These are phyloP conservation scores for Nitzschia palea DNA, from an alignment of 108 stramenopile species.

Conservation along the genomic window DNA sequence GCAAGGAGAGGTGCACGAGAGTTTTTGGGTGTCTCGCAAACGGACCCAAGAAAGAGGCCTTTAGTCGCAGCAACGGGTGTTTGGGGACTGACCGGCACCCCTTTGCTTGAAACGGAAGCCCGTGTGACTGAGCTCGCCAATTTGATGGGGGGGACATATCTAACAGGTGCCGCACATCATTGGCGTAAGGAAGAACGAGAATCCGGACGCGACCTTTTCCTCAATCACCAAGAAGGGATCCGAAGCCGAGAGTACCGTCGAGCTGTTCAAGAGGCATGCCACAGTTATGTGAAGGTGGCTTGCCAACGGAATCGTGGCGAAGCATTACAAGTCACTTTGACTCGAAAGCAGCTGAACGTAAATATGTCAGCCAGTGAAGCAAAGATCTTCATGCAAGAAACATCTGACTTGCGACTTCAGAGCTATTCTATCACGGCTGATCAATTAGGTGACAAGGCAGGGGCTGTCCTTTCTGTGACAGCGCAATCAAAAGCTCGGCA, in stretches of 20 bases:
- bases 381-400: constrained; percentile 45
- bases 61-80: constrained; percentile 46
- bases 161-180: constrained; percentile 60
- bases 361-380: constrained; percentile 50
- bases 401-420: constrained; percentile 12
- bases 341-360: constrained; percentile 47
- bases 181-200: constrained; percentile 75
- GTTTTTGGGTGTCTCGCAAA: constrained; percentile 65
- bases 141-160: constrained; percentile 72
- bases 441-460: constrained; percentile 58
- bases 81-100: constrained; percentile 78
- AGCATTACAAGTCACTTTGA: constrained; percentile 47
- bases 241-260: constrained; percentile 62
- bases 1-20: constrained; percentile 64
- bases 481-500: constrained; percentile 47
- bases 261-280: constrained; percentile 23
- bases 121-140: constrained; percentile 76
- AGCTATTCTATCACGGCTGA: constrained; percentile 51
- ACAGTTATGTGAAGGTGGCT: constrained; percentile 4
- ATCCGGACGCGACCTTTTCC: constrained; percentile 61
- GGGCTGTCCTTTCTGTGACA: constrained; percentile 53
- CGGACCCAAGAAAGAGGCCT: constrained; percentile 54
- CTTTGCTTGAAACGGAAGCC: constrained; percentile 63
- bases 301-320: constrained; percentile 46
- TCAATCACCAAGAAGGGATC: constrained; percentile 53